Percentiles rank a stretch among this genome's conserved stretches.
Conservation (phyloP, 495 filamentous ascomycete genomes). For the Elasticomyces elasticus region DNA sequence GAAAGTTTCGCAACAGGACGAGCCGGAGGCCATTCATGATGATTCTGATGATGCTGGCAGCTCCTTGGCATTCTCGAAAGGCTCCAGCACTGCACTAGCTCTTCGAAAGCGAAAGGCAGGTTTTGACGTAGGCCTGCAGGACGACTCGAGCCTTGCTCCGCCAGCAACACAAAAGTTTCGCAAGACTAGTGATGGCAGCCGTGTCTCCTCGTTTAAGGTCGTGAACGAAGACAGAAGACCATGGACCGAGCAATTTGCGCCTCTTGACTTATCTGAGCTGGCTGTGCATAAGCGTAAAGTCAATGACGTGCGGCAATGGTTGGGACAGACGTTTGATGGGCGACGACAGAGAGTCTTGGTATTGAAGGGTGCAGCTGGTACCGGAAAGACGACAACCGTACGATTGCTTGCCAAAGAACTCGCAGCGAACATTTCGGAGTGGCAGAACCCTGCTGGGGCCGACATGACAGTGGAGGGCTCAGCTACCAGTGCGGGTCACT, state of each 20-base stretch:
- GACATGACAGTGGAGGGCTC: slow-evolving; percentile 48
- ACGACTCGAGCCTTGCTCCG: background rate
- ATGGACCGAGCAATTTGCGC: slow-evolving; percentile 80
- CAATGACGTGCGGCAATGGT: slow-evolving; percentile 69
- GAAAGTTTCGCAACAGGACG: slow-evolving; percentile 22
- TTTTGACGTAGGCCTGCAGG: background rate
- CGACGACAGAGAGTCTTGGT: slow-evolving; percentile 57
- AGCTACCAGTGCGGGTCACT: slow-evolving; percentile 59
- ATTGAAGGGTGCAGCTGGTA: slow-evolving; percentile 83
- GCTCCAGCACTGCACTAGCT: slow-evolving; percentile 20
- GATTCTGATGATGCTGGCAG: slow-evolving; percentile 27
- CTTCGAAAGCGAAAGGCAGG: slow-evolving; percentile 24
- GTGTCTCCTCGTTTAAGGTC: slow-evolving; percentile 25
- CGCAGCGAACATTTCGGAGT: slow-evolving; percentile 69
- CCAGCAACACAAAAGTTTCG: slow-evolving; percentile 32
- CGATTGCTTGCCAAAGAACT: slow-evolving; percentile 62
- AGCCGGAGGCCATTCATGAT: slow-evolving; percentile 38
- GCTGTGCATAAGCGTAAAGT: slow-evolving; percentile 93
- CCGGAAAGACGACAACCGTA: slow-evolving; percentile 84
- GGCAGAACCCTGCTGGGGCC: slow-evolving; percentile 68
- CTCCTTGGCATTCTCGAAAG: slow-evolving; percentile 8
- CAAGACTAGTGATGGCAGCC: slow-evolving; percentile 22
- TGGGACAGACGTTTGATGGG: slow-evolving; percentile 61
- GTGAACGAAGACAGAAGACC: slow-evolving; percentile 40
- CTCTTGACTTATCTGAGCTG: slow-evolving; percentile 63